Evolutionary conservation across 371 early-diverging fungal genomes (phyloP), one percentile per base, ranked within the genome.

Genomic region (Fennellomyces sp.): DNA sequence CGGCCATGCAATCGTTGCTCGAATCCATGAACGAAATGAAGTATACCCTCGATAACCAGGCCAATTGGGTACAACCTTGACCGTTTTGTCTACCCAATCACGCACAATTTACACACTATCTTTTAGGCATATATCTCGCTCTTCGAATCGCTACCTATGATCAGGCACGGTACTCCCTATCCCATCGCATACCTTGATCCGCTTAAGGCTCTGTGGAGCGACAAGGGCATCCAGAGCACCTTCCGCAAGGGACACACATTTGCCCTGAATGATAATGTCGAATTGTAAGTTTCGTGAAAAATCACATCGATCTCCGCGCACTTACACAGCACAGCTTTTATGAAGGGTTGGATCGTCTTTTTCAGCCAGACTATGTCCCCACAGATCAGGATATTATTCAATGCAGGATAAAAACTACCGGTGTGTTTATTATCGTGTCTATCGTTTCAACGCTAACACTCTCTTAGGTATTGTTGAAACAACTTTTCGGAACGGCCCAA

Each of bases 371-470:
- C 42, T 97, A 92, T 70, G 58, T 83, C n/a, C 97, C 97, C 12
- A 86, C 90, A 19, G 94, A 96, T 65, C 94, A 95, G 66, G 94
- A 94, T 65, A 89, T 94, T 41, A 75, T 94, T 63, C 82, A 91
- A 31, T 89, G 91, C 61, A 83, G 94, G 45, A 59, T 63, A 23
- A 67, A 67, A 35, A 67, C 68, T 17, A 67, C 68, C 25, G 66
- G 66, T 65, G 52, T 23, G 15, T 33, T 89, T 87, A 35, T 35
- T 35, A 35, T 35, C 15, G n/a, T n/a, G n/a, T n/a, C n/a, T n/a
- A n/a, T n/a, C n/a, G n/a, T n/a, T n/a, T n/a, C n/a, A n/a, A 33
- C 35, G 13, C 35, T 8, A 6, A 33, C 29, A n/a, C 36, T 49
- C n/a, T 90, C 5, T 85, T 91, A 21, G 94, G 94, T 17, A 93